phyloP scores from a whole-genome alignment of 148 eudicot genomes.

The Beta vulgaris region DNA sequence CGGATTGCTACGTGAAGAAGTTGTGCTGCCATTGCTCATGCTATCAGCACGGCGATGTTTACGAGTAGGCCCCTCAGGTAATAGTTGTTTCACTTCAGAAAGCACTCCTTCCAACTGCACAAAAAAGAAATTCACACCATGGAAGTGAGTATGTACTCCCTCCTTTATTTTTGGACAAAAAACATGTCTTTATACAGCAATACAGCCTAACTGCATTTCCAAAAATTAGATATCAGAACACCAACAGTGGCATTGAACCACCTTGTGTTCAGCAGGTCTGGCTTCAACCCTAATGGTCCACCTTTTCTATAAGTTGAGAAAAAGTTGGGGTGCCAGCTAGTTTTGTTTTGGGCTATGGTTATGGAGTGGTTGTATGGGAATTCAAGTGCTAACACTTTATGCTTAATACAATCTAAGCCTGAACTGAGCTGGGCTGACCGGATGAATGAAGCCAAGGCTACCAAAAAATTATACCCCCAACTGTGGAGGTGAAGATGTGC shows the following conservation, averaged over 20 bases:
- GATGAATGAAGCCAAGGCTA: too few species aligned
- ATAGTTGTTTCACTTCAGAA: slow-evolving; percentile 74
- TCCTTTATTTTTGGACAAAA: neutral
- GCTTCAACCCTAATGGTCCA: neutral
- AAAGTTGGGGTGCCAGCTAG: neutral
- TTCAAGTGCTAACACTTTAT: neutral
- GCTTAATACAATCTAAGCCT: neutral
- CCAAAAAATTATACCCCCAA: neutral
- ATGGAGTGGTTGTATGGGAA: neutral
- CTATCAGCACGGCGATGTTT: slow-evolving; percentile 89
- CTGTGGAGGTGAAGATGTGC: neutral
- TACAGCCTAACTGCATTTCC: neutral
- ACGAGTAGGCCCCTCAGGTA: slow-evolving; percentile 69
- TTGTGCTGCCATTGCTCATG: slow-evolving; percentile 86
- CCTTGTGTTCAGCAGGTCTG: neutral
- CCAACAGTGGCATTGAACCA: neutral
- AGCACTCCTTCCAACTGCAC: slow-evolving; percentile 57
- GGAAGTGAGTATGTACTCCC: neutral
- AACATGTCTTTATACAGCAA: too few species aligned
- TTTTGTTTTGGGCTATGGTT: neutral
- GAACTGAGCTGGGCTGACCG: neutral
- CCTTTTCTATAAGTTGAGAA: neutral
- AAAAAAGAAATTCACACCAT: slow-evolving; percentile 20
- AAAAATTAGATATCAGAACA: neutral
- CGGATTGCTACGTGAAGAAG: slow-evolving; percentile 91